Base-by-base conservation (phyloP, 306 rosid genomes). In the Cicer cuneatum region DNA sequence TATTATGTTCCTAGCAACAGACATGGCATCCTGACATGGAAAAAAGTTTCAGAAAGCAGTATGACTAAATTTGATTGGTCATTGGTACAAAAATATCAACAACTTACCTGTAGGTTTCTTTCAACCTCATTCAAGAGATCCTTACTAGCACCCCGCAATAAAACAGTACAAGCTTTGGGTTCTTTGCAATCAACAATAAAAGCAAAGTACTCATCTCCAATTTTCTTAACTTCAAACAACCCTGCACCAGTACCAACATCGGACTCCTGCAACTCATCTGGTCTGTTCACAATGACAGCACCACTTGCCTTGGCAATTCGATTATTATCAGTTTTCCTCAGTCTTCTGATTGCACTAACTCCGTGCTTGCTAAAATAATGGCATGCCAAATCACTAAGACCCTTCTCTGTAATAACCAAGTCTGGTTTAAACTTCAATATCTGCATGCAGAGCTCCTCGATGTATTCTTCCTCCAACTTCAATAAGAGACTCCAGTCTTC, bases 221-320 rank as follows among this genome's bases (percentile, higher is more conserved):
- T 90, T 85, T 93, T 93, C 85, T 87, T 93, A 72, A 89, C 97
- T 84, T 93, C 98, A 81, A 93, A 93, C 39, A 93, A 70, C 64
- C 98, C 98, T 72, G 98, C 96, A 73, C 98, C 93, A 64, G 96
- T 93, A 47, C 97, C 98, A 67, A 93, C 81, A 86, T 93, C 98
- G 67, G 97, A 89, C 74, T 93, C 97, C 83, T 93, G 97, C 83
- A 93, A 76, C 73, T 93, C 98, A 83, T 93, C 98, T 10, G 95
- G 93, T 82, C 97, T 86, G 83, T 93, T 93, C 68, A 93, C 97
- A 80, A 93, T 93, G 46, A 93, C 97, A 21, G 98, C 98, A 74
- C 98, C 98, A 68, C 96, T 79, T 46, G 97, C 98, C 89, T 86
- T 90, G 5, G 98, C 98, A 78, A 93, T 90, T 82, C 98, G 86